Percentiles rank a stretch among this genome's conserved stretches.
Conservation (phyloP, 2,329 filamentous ascomycete genomes). For the Claviceps sorghi region DNA sequence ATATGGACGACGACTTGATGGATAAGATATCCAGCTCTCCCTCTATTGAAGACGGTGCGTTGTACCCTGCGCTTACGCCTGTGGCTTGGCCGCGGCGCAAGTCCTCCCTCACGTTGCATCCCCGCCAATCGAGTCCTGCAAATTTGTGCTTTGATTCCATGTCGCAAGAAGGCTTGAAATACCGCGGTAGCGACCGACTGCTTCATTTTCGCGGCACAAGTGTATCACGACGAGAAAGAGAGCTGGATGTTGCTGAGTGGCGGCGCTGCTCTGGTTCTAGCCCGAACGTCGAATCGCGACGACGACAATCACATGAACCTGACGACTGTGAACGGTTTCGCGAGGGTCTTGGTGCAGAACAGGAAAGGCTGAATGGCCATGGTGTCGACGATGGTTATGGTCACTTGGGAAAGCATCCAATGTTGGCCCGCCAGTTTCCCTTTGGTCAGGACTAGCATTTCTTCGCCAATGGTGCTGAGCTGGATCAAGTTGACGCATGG, state of each 20-base stretch:
- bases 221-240: slow-evolving; percentile 2
- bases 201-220: slow-evolving; percentile 11
- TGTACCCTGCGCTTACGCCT: slow-evolving; percentile 26
- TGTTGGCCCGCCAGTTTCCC: background rate
- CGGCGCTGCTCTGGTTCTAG: slow-evolving; percentile 16
- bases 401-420: background rate
- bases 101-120: slow-evolving; percentile 24
- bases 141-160: slow-evolving; percentile 19
- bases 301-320: slow-evolving; percentile 27
- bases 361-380: slow-evolving; percentile 11
- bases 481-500: background rate
- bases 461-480: background rate
- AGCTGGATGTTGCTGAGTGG: slow-evolving; percentile 7
- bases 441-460: slow-evolving; percentile 3
- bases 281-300: slow-evolving; percentile 12
- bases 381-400: background rate
- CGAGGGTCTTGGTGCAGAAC: slow-evolving; percentile 13
- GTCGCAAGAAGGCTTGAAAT: slow-evolving; percentile 8
- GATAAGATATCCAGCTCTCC: slow-evolving; percentile 98
- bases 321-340: slow-evolving; percentile 8
- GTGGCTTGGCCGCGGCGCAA: slow-evolving; percentile 29
- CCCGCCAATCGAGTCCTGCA: slow-evolving; percentile 17
- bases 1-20: slow-evolving; percentile 85
- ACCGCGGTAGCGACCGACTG: slow-evolving; percentile 21
- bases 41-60: slow-evolving; percentile 98